A percentile compares a stretch with the other conserved stretches of the same genome.
Conservation (phyloP, 177 flowering plant species). For the Vitis hybrid region DNA sequence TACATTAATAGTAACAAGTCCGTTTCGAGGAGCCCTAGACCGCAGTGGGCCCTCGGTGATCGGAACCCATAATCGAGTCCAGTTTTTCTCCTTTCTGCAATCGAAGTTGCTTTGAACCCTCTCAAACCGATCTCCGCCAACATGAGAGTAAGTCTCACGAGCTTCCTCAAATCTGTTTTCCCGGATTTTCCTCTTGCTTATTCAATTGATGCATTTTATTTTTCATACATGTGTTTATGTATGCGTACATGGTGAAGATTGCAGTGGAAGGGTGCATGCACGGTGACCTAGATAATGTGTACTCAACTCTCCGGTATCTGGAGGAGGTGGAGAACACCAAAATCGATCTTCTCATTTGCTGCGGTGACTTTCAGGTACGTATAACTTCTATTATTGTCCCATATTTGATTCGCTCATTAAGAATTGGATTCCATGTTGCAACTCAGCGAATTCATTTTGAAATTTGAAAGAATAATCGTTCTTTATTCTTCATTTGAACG, state of each 20-base stretch:
- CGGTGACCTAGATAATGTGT: slow-evolving; percentile 89
- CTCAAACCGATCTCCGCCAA: not conserved
- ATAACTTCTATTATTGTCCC: too few species aligned
- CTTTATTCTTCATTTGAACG: too few species aligned
- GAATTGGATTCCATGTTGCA: too few species aligned
- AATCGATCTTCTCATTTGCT: slow-evolving; percentile 89
- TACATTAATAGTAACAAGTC: too few species aligned
- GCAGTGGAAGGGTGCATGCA: slow-evolving; percentile 99
- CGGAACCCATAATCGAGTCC: too few species aligned
- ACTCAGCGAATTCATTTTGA: too few species aligned
- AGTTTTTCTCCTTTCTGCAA: not conserved
- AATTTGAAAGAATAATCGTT: too few species aligned
- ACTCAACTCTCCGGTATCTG: slow-evolving; percentile 62
- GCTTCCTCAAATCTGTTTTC: not conserved
- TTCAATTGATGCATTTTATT: not conserved
- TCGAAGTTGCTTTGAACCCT: not conserved
- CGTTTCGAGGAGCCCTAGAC: too few species aligned
- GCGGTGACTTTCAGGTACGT: slow-evolving; percentile 92
- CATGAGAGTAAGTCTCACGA: not conserved
- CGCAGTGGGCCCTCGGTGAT: too few species aligned
- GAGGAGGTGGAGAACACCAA: slow-evolving; percentile 65
- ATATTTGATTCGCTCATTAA: not conserved
- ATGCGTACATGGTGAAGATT: slow-evolving; percentile 43
- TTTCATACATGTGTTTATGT: too few species aligned
- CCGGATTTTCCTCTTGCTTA: not conserved